Conservation (phyloP, 2,329 filamentous ascomycete genomes). For the Eutypa lata region DNA sequence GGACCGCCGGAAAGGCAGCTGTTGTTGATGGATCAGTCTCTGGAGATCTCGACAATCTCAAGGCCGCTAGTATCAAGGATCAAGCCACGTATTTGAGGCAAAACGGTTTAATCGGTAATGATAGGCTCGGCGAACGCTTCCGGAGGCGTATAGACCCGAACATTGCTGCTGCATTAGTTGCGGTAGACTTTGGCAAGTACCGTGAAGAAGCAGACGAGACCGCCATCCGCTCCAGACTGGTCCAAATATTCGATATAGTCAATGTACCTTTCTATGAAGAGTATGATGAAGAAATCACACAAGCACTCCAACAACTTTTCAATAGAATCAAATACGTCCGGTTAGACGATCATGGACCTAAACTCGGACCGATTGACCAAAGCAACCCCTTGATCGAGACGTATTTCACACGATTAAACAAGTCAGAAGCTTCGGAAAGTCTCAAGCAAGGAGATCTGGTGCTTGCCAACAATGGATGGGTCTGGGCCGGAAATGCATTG, state of each 20-base stretch:
- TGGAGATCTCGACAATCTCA: constrained; percentile 45
- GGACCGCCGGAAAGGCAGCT: constrained; percentile 59
- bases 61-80: constrained; percentile 41
- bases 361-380: constrained; percentile 72
- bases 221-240: constrained; percentile 53
- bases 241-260: constrained; percentile 71
- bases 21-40: constrained; percentile 44
- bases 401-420: constrained; percentile 88
- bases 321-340: constrained; percentile 94
- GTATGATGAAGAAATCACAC: constrained; percentile 78
- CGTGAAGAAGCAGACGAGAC: constrained; percentile 52
- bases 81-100: constrained; percentile 63
- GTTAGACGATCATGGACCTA: constrained; percentile 88
- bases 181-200: constrained; percentile 65
- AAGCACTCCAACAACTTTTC: constrained; percentile 86
- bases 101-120: constrained; percentile 66
- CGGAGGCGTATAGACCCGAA: constrained; percentile 67
- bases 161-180: constrained; percentile 66
- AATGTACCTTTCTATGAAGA: constrained; percentile 90
- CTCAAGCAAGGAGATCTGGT: constrained; percentile 75
- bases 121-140: constrained; percentile 77
- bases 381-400: constrained; percentile 83
- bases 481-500: constrained; percentile 95
- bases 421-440: constrained; percentile 73
- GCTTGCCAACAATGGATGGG: constrained; percentile 95